phyloP scores from a whole-genome alignment of 257 asterid genomes.

The Gentiana macrophylla region DNA sequence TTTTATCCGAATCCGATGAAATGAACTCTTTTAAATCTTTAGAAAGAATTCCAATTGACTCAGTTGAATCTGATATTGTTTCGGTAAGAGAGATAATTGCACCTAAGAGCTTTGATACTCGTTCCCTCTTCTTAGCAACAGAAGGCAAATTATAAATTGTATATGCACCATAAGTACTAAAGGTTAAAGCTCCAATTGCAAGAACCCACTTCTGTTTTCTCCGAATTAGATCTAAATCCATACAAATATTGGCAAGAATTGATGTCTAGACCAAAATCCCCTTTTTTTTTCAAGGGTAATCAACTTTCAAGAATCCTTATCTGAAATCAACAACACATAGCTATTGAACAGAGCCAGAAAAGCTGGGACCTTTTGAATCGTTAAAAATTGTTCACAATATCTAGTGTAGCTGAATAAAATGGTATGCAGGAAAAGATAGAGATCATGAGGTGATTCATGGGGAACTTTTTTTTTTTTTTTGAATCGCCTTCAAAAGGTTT shows the following conservation, averaged over 20 bases:
- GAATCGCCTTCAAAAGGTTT: not conserved
- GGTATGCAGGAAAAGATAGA: not conserved
- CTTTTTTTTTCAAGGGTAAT: too few species aligned
- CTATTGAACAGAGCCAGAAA: not conserved
- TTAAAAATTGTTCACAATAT: too few species aligned
- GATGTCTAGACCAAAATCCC: not conserved
- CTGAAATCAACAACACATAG: not conserved
- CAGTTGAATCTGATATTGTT: constrained; percentile 56
- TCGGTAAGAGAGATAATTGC: constrained; percentile 39
- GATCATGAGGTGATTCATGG: constrained; percentile 3
- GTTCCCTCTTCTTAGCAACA: constrained; percentile 42
- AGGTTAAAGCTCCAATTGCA: constrained; percentile 39
- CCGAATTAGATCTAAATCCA: constrained; percentile 29
- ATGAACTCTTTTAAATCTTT: constrained; percentile 50
- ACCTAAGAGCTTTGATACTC: constrained; percentile 24
- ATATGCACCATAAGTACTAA: constrained; percentile 45
- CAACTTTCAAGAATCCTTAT: not conserved
- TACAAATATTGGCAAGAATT: constrained; percentile 5
- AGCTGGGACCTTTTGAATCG: too few species aligned
- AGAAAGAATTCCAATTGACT: constrained; percentile 44
- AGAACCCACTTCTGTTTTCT: constrained; percentile 37
- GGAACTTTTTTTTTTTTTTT: not conserved
- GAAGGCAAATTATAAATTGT: constrained; percentile 41
- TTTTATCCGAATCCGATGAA: constrained; percentile 45
- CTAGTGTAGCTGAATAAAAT: too few species aligned